Base-by-base conservation (phyloP, 352 stramenopile genomes). In the Phytophthora tentaculata region DNA sequence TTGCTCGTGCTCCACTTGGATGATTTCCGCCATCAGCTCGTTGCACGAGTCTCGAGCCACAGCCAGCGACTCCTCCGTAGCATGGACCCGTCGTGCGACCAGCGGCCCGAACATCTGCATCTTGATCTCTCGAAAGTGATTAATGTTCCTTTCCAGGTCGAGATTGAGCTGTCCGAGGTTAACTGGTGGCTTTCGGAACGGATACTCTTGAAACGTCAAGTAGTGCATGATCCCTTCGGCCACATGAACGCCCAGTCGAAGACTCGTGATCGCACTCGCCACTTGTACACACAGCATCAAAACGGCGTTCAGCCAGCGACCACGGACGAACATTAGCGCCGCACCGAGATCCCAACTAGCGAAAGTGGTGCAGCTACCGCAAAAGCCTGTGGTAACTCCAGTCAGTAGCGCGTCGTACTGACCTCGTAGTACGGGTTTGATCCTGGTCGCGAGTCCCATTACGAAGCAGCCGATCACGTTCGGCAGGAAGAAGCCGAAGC, bases 341-440 rank as follows among this genome's bases (percentile, higher is more conserved):
- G 72, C 77, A 6, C 68, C 71, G 2, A 91, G 54, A 35, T 88
- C 78, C 83, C 83, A 91, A 24, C 74, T 84, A 28, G 83, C 74
- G 43, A 91, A 91, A 3, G 83, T 89, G 26, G 83, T 91, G 61
- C 80, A 89, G 63, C 70, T 84, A 53, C 83, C 83, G 61, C 83
- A 91, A 32, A 91, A 91, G 12, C 83, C 83, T n/a, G 83, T 89
- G 13, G 79, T 89, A 48, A 91, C 41, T 20, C 80, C 80, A 10
- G 74, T 83, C 19, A 88, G 66, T 32, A 86, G 69, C 54, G 80
- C 73, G 4, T 80, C 71, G 28, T 85, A 86, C 49, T 86, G 73
- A 1, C 75, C 71, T 3, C 70, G 72, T 20, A 88, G 54, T 17
- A 87, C 69, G n/a, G 75, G 70, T 60, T 80, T 85, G 37, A 74